A percentile compares a stretch with the other conserved stretches of the same genome.
phyloP scores from a whole-genome alignment of 23 red algal genomes.

The Pyropia haitanensis region DNA sequence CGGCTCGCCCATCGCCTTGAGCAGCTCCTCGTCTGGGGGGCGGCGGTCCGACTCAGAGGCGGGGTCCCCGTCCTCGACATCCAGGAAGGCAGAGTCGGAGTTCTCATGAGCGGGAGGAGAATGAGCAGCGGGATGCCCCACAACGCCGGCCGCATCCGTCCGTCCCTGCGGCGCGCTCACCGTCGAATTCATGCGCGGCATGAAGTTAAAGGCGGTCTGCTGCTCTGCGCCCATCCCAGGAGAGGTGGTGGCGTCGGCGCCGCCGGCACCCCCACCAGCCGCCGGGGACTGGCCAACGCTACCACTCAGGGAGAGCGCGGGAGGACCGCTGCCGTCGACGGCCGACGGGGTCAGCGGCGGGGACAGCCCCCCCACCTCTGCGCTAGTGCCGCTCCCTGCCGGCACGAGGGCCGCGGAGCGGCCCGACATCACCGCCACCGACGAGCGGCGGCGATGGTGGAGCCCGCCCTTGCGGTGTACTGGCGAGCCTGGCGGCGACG shows the following conservation, averaged over 20 bases:
- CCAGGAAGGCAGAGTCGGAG: slow-evolving; percentile 20
- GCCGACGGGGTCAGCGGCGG: background rate
- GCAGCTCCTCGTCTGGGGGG: slow-evolving; percentile 60
- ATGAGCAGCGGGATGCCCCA: background rate
- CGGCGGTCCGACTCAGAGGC: slow-evolving; percentile 26
- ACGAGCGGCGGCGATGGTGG: background rate
- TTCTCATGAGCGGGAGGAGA: background rate
- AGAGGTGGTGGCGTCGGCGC: slow-evolving; percentile 17
- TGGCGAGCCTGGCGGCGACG: slow-evolving; percentile 1
- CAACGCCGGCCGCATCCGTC: background rate
- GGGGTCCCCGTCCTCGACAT: slow-evolving; percentile 15
- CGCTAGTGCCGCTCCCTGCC: slow-evolving; percentile 9
- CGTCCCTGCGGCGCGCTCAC: background rate
- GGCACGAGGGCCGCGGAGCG: background rate
- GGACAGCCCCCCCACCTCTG: background rate
- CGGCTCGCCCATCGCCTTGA: slow-evolving; percentile 74
- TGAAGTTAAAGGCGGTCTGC: slow-evolving; percentile 1
- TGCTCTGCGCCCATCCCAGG: too few species aligned
- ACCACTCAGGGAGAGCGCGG: slow-evolving; percentile 7
- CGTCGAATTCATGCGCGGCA: background rate
- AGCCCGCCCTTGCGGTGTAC: slow-evolving; percentile 15
- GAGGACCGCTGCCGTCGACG: background rate
- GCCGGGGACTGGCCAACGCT: slow-evolving; percentile 1
- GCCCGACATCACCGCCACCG: slow-evolving; percentile 1
- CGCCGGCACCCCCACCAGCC: slow-evolving; percentile 13